Evolutionary conservation across 495 filamentous ascomycete species (phyloP), one percentile per base, ranked within the genome.

Genomic region (Penicillium simplicissimum): DNA sequence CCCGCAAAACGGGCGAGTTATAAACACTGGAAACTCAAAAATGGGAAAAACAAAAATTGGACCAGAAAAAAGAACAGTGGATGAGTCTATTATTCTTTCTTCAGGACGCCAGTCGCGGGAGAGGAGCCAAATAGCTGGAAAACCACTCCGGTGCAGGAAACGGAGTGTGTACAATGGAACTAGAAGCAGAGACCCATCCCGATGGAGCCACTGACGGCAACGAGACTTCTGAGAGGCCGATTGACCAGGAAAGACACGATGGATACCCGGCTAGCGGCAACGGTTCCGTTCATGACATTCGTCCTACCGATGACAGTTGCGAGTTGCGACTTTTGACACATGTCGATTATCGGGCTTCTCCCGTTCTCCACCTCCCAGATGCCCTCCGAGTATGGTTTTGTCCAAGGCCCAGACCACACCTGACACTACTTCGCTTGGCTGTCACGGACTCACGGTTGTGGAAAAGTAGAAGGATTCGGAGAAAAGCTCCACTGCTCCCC

Each of bases 1-100:
- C 36, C 58, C 61, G 36, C 35, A 34, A 23, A 53, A 56, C 52
- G 37, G 69, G 69, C 60, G 54, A 64, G 37, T 70, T 72, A 68
- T 54, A 53, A 72, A 72, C 40, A n/a, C 33, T 37, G 40, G 33
- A 36, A 55, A 51, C 37, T 21, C 7, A 23, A 55, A 56, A 57
- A 23, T 37, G 33, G n/a, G 55, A 25, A 54, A 40, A 42, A 37
- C 9, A 35, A 34, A 56, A 40, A 31, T 31, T 13, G 11, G 11
- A 21, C 4, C 8, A 47, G n/a, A 45, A 23, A 49, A 19, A 13
- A 23, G 15, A 19, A 53, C 3, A 53, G 9, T 53, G 51, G 51
- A 53, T 37, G 34, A 28, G 33, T 53, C 51, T n/a, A 15, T 14
- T n/a, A 15, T 14, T 51, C 21, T 23, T 31, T 31, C 14, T 57